Base-by-base conservation (phyloP, 2,329 filamentous ascomycete species). In the Apiospora arundinis region DNA sequence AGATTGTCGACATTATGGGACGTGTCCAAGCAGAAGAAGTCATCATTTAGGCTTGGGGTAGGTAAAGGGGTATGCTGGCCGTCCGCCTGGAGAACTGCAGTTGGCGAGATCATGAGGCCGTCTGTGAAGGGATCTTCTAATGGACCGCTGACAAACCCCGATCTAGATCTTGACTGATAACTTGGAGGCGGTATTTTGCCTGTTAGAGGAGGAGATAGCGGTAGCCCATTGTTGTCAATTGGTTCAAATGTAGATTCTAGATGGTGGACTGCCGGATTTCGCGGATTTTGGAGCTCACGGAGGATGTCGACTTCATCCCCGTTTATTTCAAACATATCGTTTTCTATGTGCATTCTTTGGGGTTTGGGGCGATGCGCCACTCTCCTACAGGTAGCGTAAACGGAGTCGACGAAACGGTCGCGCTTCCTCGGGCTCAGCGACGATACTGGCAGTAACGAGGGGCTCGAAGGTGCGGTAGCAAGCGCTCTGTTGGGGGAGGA, bases 101-200 rank as follows among this genome's bases (percentile, higher is more conserved):
- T n/a, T n/a, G 56, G 56, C 12, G 56, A 63, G 32, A 63, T 40
- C 16, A 63, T 40, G 28, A 63, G 56, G 11, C 21, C 46, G 46
- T 60, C 21, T n/a, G 45, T 28, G 48, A 81, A 81, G 9, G 79
- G 79, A 63, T 80, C 79, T 6, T 80, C 79, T 16, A 80, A 72
- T 28, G 76, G 73, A 9, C 78, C 78, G 52, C 25, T 78, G 16
- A 79, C 76, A 45, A 81, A 81, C 1, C 72, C 71, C 52, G 76
- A 75, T 12, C 37, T n/a, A 9, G 52, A 60, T 25, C 67, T 69
- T 5, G 72, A 70, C n/a, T 74, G 71, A 16, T 70, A 70, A n/a
- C 75, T 73, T 1, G 74, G 32, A 21, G 56, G 23, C 16, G 78
- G 77, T 45, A 79, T 77, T 52, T 73, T 73, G 21, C 78, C 76